Conservation (phyloP, 306 rosid genomes). For the Trifolium subterraneum region DNA sequence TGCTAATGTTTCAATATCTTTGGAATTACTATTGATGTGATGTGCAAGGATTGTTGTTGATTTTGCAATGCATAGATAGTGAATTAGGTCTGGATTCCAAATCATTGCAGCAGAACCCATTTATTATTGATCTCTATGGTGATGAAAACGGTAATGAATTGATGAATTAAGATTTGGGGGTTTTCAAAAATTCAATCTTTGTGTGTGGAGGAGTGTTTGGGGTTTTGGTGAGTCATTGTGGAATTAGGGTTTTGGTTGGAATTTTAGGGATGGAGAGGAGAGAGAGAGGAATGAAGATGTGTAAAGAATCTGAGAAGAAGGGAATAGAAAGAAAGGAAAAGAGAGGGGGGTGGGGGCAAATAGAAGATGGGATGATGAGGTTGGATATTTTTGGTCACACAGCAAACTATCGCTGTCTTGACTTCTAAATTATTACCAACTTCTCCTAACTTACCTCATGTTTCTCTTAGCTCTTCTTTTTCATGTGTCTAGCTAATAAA, state of each 20-base stretch:
- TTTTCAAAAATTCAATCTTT: neutral
- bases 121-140: neutral
- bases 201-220: neutral
- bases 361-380: neutral
- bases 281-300: too few species aligned
- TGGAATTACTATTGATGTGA: slow-evolving; percentile 29
- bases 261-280: neutral
- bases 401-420: slow-evolving; percentile 10
- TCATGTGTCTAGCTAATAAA: too few species aligned
- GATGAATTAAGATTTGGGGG: neutral
- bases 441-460: neutral
- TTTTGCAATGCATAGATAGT: slow-evolving; percentile 79
- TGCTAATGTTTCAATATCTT: slow-evolving; percentile 62
- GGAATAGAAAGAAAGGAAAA: neutral
- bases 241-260: slow-evolving; percentile 15
- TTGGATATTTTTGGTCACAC: neutral
- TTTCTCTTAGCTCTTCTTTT: neutral
- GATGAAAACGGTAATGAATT: neutral
- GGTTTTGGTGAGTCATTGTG: neutral
- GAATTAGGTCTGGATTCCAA: slow-evolving; percentile 63
- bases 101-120: slow-evolving; percentile 39
- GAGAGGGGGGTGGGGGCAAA: neutral
- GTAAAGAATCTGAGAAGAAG: neutral
- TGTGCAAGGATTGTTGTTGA: slow-evolving; percentile 66
- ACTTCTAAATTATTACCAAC: neutral